These are phyloP conservation scores for Suillus hirtellus DNA, from an alignment of 768 basidiomycete genomes.

Conservation along the genomic window DNA sequence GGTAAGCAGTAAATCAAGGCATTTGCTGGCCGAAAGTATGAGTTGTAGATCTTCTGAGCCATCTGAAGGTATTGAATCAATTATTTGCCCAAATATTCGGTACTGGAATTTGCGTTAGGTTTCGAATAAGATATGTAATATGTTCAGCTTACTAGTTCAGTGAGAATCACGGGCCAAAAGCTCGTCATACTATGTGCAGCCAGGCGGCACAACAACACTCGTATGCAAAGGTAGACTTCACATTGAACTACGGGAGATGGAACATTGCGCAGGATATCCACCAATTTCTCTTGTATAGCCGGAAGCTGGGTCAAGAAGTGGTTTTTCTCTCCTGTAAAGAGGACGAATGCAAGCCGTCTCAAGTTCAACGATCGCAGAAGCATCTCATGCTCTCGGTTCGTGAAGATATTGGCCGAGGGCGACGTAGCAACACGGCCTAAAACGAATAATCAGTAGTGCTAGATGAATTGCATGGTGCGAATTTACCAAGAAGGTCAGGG, in stretches of 20 bases:
- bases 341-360: constrained; percentile 79
- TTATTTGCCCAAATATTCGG: constrained; percentile 84
- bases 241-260: constrained; percentile 84
- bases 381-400: constrained; percentile 94
- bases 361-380: constrained; percentile 82
- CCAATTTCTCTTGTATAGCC: constrained; percentile 94
- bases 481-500: constrained; percentile 76
- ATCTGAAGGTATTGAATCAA: constrained; percentile 70
- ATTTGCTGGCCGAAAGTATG: constrained; percentile 89
- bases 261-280: constrained; percentile 83
- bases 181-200: constrained; percentile 90
- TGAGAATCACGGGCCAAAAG: constrained; percentile 95
- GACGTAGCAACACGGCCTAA: constrained; percentile 76
- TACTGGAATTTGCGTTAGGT: constrained; percentile 49
- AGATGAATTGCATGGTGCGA: constrained; percentile 32
- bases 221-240: constrained; percentile 92
- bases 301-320: constrained; percentile 89
- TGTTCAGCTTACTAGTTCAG: constrained; percentile 69
- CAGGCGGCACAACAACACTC: constrained; percentile 87
- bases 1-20: constrained; percentile 88
- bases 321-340: constrained; percentile 90
- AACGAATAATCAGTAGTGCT: constrained; percentile 32
- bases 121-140: not conserved
- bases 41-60: constrained; percentile 83
- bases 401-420: constrained; percentile 94